Conservation (phyloP, 1,284 basidiomycete species). For the Moesziomyces parantarcticus region DNA sequence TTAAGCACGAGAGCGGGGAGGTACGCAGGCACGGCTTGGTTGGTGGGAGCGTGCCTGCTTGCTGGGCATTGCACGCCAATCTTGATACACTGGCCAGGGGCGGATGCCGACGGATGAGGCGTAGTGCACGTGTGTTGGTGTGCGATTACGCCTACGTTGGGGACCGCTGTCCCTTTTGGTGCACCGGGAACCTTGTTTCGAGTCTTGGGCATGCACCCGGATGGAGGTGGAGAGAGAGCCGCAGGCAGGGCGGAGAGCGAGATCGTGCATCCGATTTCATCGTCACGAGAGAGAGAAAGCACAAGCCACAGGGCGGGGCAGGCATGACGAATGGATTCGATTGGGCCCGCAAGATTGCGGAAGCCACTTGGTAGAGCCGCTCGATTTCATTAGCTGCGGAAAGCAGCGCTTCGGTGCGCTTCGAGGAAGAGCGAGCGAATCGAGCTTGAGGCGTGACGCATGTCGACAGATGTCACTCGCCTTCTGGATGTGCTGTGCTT, state of each 20-base stretch:
- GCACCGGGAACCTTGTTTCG: background rate
- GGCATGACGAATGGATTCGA: background rate
- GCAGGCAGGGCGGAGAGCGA: background rate
- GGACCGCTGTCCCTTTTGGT: background rate
- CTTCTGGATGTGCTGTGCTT: background rate
- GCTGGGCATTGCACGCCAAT: too few species aligned
- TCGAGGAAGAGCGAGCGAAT: too few species aligned
- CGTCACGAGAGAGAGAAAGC: background rate
- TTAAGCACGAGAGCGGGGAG: too few species aligned
- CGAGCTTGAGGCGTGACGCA: conserved; percentile 9
- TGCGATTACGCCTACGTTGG: background rate
- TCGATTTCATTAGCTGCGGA: background rate
- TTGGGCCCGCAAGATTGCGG: background rate
- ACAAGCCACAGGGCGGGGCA: background rate
- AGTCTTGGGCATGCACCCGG: too few species aligned
- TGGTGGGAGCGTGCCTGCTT: too few species aligned
- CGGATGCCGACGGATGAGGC: background rate
- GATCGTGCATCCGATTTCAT: background rate
- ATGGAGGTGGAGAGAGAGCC: background rate
- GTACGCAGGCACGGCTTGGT: too few species aligned
- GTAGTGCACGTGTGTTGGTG: background rate
- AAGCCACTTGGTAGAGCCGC: background rate
- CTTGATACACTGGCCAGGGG: too few species aligned
- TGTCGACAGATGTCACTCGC: conserved; percentile 17
- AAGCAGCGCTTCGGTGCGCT: too few species aligned